Evolutionary conservation across 441 rosid genomes (phyloP).

Genomic region (Hura crepitans): DNA sequence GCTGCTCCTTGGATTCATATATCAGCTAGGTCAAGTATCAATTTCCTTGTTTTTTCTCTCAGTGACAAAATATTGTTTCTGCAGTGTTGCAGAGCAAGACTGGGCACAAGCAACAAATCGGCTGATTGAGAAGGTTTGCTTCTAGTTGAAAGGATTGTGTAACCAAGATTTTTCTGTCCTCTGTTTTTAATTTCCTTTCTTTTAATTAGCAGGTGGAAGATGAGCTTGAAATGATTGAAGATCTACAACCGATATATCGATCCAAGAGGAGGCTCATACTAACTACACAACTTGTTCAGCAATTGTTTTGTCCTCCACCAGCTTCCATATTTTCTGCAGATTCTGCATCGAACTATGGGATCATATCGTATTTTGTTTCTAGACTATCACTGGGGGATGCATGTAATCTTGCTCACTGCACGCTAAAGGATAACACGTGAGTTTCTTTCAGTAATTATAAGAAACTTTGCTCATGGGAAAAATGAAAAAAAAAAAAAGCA

Average conservation of each 20-base stretch:
- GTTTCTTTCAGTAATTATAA: constrained; percentile 19
- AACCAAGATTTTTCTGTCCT: constrained; percentile 22
- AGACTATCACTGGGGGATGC: constrained; percentile 66
- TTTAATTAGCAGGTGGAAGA: constrained; percentile 45
- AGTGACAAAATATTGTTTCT: constrained; percentile 16
- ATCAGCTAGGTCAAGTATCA: neutral
- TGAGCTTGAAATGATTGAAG: constrained; percentile 44
- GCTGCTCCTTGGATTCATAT: neutral
- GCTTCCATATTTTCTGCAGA: constrained; percentile 43
- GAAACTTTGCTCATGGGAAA: neutral
- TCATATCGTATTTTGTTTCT: constrained; percentile 43
- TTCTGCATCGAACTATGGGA: constrained; percentile 43
- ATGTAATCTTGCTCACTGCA: constrained; percentile 37
- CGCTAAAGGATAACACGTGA: constrained; percentile 40
- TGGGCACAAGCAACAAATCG: constrained; percentile 74
- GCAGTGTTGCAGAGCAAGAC: constrained; percentile 62
- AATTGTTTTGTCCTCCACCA: constrained; percentile 50
- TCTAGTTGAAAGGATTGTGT: neutral
- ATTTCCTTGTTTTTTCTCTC: neutral
- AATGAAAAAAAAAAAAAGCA: neutral
- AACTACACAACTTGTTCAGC: constrained; percentile 77
- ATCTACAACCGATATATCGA: constrained; percentile 34
- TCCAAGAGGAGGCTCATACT: constrained; percentile 70
- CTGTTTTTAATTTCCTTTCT: constrained; percentile 26
- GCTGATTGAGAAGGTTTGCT: constrained; percentile 67